phyloP scores from a whole-genome alignment of 805 yeast genomes.

The Metschnikowia orientalis region DNA sequence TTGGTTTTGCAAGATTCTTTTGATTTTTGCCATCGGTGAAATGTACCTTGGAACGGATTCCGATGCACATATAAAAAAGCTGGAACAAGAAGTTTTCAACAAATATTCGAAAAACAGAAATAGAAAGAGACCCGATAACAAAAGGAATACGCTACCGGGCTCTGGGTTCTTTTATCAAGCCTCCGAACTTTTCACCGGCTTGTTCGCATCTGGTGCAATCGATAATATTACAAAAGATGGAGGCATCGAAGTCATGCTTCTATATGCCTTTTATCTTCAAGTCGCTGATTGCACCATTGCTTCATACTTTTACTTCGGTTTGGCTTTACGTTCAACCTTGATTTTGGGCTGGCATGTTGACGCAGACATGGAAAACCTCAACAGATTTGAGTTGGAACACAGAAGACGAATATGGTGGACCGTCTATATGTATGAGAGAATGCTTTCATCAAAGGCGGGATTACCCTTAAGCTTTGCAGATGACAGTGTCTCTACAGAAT shows the following conservation, averaged over 20 bases:
- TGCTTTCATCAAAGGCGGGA: conserved; percentile 81
- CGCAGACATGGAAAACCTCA: conserved; percentile 59
- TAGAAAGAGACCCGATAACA: conserved; percentile 14
- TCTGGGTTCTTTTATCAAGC: conserved; percentile 76
- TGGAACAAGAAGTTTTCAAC: conserved; percentile 19
- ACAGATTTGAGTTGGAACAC: conserved; percentile 53
- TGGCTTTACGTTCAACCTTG: conserved; percentile 67
- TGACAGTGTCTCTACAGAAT: conserved; percentile 72
- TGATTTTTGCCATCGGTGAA: conserved; percentile 77
- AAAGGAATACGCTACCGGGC: conserved; percentile 58
- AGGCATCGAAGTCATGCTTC: conserved; percentile 68
- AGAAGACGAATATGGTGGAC: conserved; percentile 47
- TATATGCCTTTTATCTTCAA: conserved; percentile 75
- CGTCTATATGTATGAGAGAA: conserved; percentile 53
- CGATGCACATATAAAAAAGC: conserved; percentile 48
- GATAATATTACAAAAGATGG: conserved; percentile 76
- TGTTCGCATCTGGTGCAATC: conserved; percentile 75
- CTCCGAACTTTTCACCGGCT: conserved; percentile 70
- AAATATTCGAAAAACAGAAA: conserved; percentile 18
- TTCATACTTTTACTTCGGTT: conserved; percentile 74
- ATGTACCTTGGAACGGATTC: conserved; percentile 78
- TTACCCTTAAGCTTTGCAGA: conserved; percentile 75
- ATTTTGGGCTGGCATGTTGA: conserved; percentile 80
- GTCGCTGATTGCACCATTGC: conserved; percentile 83
- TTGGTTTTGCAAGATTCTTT: conserved; percentile 72